Conservation (phyloP, 257 asterid species). For the Fraxinus cuspidata region DNA sequence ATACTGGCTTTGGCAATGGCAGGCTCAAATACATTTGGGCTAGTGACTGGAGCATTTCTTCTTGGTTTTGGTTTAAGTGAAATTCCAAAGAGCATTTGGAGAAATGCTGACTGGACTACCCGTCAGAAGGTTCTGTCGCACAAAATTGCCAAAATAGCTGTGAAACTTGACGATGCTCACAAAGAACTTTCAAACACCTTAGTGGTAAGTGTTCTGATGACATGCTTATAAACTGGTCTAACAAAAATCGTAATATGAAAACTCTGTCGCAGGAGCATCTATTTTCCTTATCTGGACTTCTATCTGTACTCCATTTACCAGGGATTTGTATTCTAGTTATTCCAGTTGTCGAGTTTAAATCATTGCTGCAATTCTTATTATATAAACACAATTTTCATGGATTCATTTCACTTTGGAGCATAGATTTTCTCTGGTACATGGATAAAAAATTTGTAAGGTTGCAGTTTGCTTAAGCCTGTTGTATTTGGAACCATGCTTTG, state of each 20-base stretch:
- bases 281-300: slow-evolving; percentile 8
- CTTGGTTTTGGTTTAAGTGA: slow-evolving; percentile 99
- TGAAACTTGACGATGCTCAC: slow-evolving; percentile 99
- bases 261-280: slow-evolving; percentile 3
- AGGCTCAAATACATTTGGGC: slow-evolving; percentile 98
- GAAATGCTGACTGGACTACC: slow-evolving; percentile 93
- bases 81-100: slow-evolving; percentile 92
- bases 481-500: slow-evolving; percentile 10
- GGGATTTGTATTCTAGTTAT: slow-evolving; percentile 19
- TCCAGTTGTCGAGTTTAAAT: not conserved
- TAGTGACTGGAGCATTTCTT: slow-evolving; percentile 98
- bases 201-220: slow-evolving; percentile 67
- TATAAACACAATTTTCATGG: not conserved
- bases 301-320: slow-evolving; percentile 1
- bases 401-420: not conserved
- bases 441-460: not conserved
- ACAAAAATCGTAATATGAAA: not conserved
- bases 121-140: slow-evolving; percentile 97
- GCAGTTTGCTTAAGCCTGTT: not conserved
- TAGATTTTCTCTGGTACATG: not conserved
- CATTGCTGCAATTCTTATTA: not conserved
- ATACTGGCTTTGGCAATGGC: slow-evolving; percentile 95
- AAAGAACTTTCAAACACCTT: slow-evolving; percentile 87
- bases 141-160: slow-evolving; percentile 88
- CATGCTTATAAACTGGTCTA: slow-evolving; percentile 1